These are phyloP conservation scores for Tricholoma saponaceum DNA, from an alignment of 768 basidiomycete species.

Conservation along the genomic window DNA sequence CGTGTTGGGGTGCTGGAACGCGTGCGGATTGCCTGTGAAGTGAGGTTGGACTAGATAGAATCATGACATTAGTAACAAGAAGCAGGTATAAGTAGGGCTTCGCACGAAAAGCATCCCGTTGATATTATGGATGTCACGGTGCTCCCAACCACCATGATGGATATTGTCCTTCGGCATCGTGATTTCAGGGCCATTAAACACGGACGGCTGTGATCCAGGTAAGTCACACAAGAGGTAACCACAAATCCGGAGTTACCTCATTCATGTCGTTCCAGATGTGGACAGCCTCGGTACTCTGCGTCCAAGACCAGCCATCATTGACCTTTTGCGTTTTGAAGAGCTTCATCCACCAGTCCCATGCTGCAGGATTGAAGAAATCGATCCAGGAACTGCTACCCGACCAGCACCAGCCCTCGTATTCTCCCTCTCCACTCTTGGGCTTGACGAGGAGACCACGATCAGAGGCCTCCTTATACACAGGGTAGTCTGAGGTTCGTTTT, in stretches of 20 bases:
- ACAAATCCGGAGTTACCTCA: conserved; percentile 52
- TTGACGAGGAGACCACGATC: conserved; percentile 84
- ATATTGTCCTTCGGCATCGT: conserved; percentile 61
- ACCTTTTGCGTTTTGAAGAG: conserved; percentile 66
- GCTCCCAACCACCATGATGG: conserved; percentile 95
- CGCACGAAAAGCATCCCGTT: conserved; percentile 91
- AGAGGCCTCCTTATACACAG: conserved; percentile 80
- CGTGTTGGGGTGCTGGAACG: conserved; percentile 75
- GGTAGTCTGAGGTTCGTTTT: conserved; percentile 76
- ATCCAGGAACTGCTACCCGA: conserved; percentile 95
- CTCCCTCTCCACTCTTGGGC: conserved; percentile 69
- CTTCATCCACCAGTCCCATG: conserved; percentile 88
- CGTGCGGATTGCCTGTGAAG: conserved; percentile 70
- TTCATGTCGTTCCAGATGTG: conserved; percentile 99
- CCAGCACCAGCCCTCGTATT: conserved; percentile 99
- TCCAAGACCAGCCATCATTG: conserved; percentile 66
- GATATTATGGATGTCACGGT: conserved; percentile 95
- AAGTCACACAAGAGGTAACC: conserved; percentile 1
- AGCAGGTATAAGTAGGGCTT: conserved; percentile 5
- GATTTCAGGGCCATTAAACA: conserved; percentile 99
- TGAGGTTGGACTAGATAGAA: conserved; percentile 69
- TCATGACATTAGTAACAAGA: neutral
- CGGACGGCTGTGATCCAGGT: conserved; percentile 64
- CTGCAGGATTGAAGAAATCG: conserved; percentile 90
- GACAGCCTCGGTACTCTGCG: conserved; percentile 74